phyloP scores from a whole-genome alignment of 805 yeast species.

The Candida coleopterorum region DNA sequence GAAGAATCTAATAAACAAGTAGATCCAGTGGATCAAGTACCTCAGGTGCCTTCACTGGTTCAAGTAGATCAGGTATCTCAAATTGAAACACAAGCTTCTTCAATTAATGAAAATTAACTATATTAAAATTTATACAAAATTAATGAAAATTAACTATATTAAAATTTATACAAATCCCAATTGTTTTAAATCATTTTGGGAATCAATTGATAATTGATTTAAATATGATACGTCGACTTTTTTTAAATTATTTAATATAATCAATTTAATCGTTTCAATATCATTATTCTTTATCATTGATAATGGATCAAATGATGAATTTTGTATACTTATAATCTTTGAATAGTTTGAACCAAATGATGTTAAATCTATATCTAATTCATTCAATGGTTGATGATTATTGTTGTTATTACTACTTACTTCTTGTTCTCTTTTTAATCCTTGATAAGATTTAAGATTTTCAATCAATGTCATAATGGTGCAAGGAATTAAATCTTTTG shows the following conservation, averaged over 20 bases:
- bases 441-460: slow-evolving; percentile 24
- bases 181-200: slow-evolving; percentile 8
- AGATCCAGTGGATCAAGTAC: too few relatives aligned
- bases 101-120: neutral
- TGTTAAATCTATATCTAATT: slow-evolving; percentile 50
- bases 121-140: too few relatives aligned
- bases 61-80: too few relatives aligned
- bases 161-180: slow-evolving; percentile 9
- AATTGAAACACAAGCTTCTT: too few relatives aligned
- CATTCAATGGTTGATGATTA: slow-evolving; percentile 24
- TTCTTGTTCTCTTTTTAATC: slow-evolving; percentile 17
- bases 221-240: slow-evolving; percentile 23
- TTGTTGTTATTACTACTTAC: neutral
- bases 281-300: slow-evolving; percentile 43
- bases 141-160: too few relatives aligned
- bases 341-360: slow-evolving; percentile 87
- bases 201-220: slow-evolving; percentile 16
- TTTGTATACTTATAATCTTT: slow-evolving; percentile 58
- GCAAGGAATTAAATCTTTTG: slow-evolving; percentile 19
- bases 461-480: slow-evolving; percentile 30
- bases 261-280: slow-evolving; percentile 21
- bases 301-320: slow-evolving; percentile 66
- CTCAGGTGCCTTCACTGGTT: too few relatives aligned
- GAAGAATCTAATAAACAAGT: neutral
- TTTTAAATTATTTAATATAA: slow-evolving; percentile 23